Evolutionary conservation across 768 basidiomycete species (phyloP).

Genomic region (Collybiopsis confluens): DNA sequence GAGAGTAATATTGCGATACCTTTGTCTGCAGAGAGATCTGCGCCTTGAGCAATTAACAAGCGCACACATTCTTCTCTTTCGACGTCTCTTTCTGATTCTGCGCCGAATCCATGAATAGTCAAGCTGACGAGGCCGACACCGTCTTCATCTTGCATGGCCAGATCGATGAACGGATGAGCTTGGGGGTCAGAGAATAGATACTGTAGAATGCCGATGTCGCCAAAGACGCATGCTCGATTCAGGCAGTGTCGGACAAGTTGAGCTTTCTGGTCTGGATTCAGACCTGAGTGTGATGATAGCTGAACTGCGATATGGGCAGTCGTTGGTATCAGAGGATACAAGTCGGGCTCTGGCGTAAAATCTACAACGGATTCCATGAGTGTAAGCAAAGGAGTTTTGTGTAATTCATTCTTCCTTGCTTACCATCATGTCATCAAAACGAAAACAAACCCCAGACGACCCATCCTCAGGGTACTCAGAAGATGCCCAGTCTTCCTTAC

Average conservation of each 20-base stretch:
- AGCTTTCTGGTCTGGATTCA: slow-evolving; percentile 62
- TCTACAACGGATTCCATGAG: slow-evolving; percentile 32
- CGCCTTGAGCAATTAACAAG: slow-evolving; percentile 73
- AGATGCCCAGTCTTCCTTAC: slow-evolving; percentile 2
- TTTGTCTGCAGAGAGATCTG: slow-evolving; percentile 62
- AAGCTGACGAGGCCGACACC: slow-evolving; percentile 77
- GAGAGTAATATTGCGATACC: slow-evolving; percentile 34
- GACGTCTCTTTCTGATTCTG: slow-evolving; percentile 76
- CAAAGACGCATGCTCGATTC: slow-evolving; percentile 73
- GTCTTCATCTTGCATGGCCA: slow-evolving; percentile 76
- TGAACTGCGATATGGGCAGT: slow-evolving; percentile 56
- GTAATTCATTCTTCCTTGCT: slow-evolving; percentile 1
- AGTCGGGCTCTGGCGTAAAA: slow-evolving; percentile 71
- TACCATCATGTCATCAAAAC: slow-evolving; percentile 31
- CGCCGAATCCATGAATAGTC: slow-evolving; percentile 77
- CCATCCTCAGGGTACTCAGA: slow-evolving; percentile 10
- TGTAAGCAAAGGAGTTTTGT: background rate
- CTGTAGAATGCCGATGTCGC: slow-evolving; percentile 66
- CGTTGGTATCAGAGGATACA: slow-evolving; percentile 75
- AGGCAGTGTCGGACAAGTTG: slow-evolving; percentile 73
- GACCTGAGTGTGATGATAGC: slow-evolving; percentile 63
- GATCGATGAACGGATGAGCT: slow-evolving; percentile 63
- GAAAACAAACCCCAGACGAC: slow-evolving; percentile 36
- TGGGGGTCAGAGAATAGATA: slow-evolving; percentile 67
- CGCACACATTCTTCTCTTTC: slow-evolving; percentile 91